These are phyloP conservation scores for Dillenia suffruticosa DNA, from an alignment of 164 flowering plant genomes.

Conservation along the genomic window DNA sequence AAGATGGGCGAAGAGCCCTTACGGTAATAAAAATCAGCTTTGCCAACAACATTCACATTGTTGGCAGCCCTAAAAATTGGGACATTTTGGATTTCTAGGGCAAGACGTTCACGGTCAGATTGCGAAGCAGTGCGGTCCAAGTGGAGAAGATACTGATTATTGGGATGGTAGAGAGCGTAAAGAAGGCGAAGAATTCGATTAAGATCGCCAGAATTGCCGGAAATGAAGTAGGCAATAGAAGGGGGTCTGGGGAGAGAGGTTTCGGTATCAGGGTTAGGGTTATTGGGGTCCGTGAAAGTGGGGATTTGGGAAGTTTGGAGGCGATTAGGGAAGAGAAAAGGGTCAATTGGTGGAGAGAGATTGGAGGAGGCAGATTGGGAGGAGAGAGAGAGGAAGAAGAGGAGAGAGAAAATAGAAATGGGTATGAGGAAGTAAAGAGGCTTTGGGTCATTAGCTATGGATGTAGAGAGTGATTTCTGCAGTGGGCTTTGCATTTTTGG, in stretches of 20 bases:
- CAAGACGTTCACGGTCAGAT: slow-evolving; percentile 45
- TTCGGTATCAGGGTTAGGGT: slow-evolving; percentile 4
- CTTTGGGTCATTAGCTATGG: slow-evolving; percentile 9
- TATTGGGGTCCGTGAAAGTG: slow-evolving; percentile 3
- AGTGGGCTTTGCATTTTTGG: slow-evolving; percentile 6
- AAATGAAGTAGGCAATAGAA: slow-evolving; percentile 72
- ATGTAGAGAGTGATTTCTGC: slow-evolving; percentile 1
- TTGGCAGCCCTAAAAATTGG: slow-evolving; percentile 54
- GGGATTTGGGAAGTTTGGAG: slow-evolving; percentile 5
- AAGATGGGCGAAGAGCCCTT: slow-evolving; percentile 63
- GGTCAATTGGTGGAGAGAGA: slow-evolving; percentile 10
- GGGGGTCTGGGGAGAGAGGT: slow-evolving; percentile 41
- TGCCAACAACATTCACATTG: slow-evolving; percentile 77
- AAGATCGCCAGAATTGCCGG: slow-evolving; percentile 61
- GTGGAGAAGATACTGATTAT: slow-evolving; percentile 76
- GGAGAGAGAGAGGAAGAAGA: slow-evolving; percentile 35
- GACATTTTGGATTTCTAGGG: slow-evolving; percentile 39
- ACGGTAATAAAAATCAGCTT: slow-evolving; percentile 53
- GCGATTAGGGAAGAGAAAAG: slow-evolving; percentile 8
- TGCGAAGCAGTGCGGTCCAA: slow-evolving; percentile 61
- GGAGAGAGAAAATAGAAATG: slow-evolving; percentile 26
- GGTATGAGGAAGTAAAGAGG: slow-evolving; percentile 26
- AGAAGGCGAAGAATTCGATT: slow-evolving; percentile 64
- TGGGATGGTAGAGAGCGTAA: slow-evolving; percentile 69
- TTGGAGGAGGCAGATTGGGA: slow-evolving; percentile 17